phyloP scores from a whole-genome alignment of 768 basidiomycete species.

The Boletellus sp. region DNA sequence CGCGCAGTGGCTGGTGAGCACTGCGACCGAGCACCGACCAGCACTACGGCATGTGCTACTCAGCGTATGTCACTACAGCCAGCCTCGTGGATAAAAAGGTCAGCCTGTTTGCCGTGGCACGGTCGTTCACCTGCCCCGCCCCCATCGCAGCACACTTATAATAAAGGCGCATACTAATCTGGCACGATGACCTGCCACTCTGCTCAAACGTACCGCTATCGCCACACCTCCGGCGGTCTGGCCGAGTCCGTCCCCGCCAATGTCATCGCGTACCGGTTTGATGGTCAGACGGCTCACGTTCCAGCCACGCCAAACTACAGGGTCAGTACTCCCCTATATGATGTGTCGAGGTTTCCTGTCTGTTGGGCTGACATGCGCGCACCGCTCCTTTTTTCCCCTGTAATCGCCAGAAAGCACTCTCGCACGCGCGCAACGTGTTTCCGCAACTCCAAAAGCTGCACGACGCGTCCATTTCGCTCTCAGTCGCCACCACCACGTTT shows the following conservation, averaged over 20 bases:
- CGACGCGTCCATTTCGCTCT: conserved; percentile 44
- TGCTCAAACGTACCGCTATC: neutral
- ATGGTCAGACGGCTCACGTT: conserved; percentile 48
- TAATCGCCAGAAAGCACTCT: conserved; percentile 48
- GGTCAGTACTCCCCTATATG: conserved; percentile 28
- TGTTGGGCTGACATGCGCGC: neutral
- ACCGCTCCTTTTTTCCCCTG: too few relatives aligned
- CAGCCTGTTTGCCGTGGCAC: neutral
- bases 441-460: conserved; percentile 36
- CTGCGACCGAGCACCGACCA: too few relatives aligned
- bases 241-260: conserved; percentile 22
- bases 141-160: neutral
- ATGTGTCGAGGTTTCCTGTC: neutral
- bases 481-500: conserved; percentile 29
- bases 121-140: neutral
- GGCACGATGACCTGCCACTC: neutral
- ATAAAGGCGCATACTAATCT: too few relatives aligned
- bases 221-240: neutral
- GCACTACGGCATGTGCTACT: too few relatives aligned
- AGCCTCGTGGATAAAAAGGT: neutral
- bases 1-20: too few relatives aligned
- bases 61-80: too few relatives aligned
- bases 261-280: conserved; percentile 48
- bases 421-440: conserved; percentile 49
- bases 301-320: conserved; percentile 40